phyloP scores from a whole-genome alignment of 495 filamentous ascomycete species.

The Geopyxis carbonaria region DNA sequence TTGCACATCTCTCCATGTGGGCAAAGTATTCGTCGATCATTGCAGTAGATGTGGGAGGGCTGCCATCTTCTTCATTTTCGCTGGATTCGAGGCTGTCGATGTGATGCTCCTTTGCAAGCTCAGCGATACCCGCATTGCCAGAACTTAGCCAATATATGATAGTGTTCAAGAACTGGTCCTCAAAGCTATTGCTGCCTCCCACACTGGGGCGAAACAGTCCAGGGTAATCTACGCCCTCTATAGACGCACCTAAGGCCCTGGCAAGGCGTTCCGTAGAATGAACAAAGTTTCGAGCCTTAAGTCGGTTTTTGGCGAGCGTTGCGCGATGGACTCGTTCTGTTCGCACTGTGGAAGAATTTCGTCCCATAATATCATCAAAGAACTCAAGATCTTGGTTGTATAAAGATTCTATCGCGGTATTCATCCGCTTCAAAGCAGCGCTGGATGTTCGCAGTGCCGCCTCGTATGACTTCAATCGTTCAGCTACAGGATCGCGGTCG shows the following conservation, averaged over 20 bases:
- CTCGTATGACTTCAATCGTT: slow-evolving; percentile 12
- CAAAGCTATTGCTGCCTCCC: slow-evolving; percentile 9
- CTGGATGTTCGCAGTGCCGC: slow-evolving; percentile 10
- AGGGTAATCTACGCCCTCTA: slow-evolving; percentile 9
- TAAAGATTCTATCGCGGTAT: slow-evolving; percentile 7
- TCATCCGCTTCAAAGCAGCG: slow-evolving; percentile 11
- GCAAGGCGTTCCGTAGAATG: slow-evolving; percentile 50
- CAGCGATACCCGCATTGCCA: slow-evolving; percentile 10
- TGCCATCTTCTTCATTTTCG: slow-evolving; percentile 1
- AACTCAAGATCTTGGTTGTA: slow-evolving; percentile 11
- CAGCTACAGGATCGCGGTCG: slow-evolving; percentile 6
- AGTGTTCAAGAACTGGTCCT: slow-evolving; percentile 11
- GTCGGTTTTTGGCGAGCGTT: slow-evolving; percentile 39
- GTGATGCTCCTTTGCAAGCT: slow-evolving; percentile 9
- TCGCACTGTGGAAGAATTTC: background rate
- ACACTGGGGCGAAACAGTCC: background rate
- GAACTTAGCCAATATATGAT: slow-evolving; percentile 12
- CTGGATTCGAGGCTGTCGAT: slow-evolving; percentile 5
- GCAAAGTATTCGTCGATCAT: slow-evolving; percentile 5
- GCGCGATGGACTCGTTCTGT: slow-evolving; percentile 9
- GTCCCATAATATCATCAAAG: slow-evolving; percentile 25
- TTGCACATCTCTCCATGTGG: slow-evolving; percentile 10
- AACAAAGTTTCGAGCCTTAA: slow-evolving; percentile 44
- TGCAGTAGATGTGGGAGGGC: background rate
- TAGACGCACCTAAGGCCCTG: slow-evolving; percentile 34